A percentile compares a stretch with the other conserved stretches of the same genome.
Evolutionary conservation across 108 stramenopile genomes (phyloP).

Genomic region (Mayamaea pseudoterrestris): DNA sequence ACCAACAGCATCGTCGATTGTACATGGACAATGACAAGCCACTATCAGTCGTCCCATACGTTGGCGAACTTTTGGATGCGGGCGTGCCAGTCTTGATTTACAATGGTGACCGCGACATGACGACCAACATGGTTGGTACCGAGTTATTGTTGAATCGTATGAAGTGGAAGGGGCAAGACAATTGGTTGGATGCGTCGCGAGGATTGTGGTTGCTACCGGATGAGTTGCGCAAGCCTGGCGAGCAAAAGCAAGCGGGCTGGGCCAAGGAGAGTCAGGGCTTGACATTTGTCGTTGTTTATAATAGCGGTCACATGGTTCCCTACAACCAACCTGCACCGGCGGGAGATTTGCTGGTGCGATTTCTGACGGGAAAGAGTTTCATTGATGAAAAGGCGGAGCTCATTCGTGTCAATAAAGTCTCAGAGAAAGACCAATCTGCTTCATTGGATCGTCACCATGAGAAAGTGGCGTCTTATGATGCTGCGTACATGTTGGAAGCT

Average conservation of each 20-base stretch:
- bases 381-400: not conserved
- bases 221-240: not conserved
- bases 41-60: constrained; percentile 46
- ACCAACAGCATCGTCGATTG: constrained; percentile 4
- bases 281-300: constrained; percentile 45
- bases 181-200: constrained; percentile 11
- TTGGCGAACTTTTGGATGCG: constrained; percentile 55
- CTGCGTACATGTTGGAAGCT: too few species aligned
- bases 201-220: constrained; percentile 46
- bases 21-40: constrained; percentile 49
- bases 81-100: constrained; percentile 54
- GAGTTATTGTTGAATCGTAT: constrained; percentile 46
- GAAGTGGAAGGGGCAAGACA: constrained; percentile 22
- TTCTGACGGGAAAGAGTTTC: constrained; percentile 16
- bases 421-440: too few species aligned
- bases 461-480: too few species aligned
- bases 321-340: constrained; percentile 36
- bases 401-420: too few species aligned
- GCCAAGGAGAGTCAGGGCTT: constrained; percentile 33
- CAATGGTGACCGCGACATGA: constrained; percentile 67
- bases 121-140: constrained; percentile 16
- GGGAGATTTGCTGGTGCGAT: constrained; percentile 39
- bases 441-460: too few species aligned
- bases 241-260: constrained; percentile 37
- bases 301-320: constrained; percentile 34